Base-by-base conservation (phyloP, 2,329 filamentous ascomycete genomes). In the Trichothecium sympodiale region DNA sequence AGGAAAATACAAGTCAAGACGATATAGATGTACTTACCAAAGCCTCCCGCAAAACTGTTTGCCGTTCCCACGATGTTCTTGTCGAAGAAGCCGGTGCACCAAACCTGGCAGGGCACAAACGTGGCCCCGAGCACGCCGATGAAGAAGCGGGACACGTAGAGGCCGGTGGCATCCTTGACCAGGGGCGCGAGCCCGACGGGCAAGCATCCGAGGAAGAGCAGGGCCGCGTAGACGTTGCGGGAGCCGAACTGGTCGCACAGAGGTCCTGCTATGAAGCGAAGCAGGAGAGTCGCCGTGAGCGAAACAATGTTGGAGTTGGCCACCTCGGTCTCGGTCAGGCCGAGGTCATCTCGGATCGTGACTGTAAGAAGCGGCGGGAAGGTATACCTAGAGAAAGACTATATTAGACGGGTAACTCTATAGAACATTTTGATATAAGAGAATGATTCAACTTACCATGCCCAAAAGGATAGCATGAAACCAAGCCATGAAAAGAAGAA, bases 261-360 rank as follows among this genome's bases (percentile, higher is more conserved):
- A 12, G 87, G 84, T 1, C 88, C 87, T 36, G 83, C 78, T 35
- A 87, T 57, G 30, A 87, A 67, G 38, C 88, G 82, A 26, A 94
- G 74, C 23, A 94, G 58, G 13, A 94, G 65, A 0, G 74, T 78
- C 37, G 47, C 81, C 37, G 70, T 63, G 4, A 94, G 66, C 5
- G 86, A 87, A 39, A 91, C 72, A 41, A 94, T 89, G 59, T 94
- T 94, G 27, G 87, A 94, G 61, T 94, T 95, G 46, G 81, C 77
- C 36, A 94, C 69, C 55, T 94, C 71, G 25, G 65, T 64, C 17
- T 78, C 65, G 9, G 71, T 79, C 48, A 94, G 74, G 35, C 77
- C 55, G 25, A 94, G 71, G 52, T 94, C 85, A 43, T 78, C 67
- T 54, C 80, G 80, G 62, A 94, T 93, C 18, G 84, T 85, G 50